Percentiles rank a stretch among this genome's conserved stretches.
Conservation (phyloP, 2,329 filamentous ascomycete genomes). For the Calycina marina region DNA sequence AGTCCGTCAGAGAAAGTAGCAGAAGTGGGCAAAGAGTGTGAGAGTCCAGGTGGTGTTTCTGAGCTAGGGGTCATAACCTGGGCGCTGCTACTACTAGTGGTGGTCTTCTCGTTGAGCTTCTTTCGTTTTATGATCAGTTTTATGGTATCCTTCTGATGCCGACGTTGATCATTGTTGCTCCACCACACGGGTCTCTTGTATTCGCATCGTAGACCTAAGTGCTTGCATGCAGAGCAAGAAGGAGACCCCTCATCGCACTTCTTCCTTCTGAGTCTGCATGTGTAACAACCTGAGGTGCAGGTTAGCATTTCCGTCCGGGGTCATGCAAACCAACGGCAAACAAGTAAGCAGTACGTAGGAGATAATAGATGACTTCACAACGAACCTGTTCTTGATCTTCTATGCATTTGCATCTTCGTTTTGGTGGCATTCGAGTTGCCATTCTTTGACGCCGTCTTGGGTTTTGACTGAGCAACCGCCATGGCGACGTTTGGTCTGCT, state of each 20-base stretch:
- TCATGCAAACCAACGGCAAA: constrained; percentile 16
- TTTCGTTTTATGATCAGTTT: constrained; percentile 97
- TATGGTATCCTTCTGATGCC: constrained; percentile 83
- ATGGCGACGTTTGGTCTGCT: constrained; percentile 28
- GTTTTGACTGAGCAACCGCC: constrained; percentile 46
- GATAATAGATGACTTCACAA: constrained; percentile 20
- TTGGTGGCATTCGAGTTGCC: constrained; percentile 32
- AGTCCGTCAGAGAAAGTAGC: constrained; percentile 65
- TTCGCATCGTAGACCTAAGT: constrained; percentile 73
- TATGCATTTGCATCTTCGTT: constrained; percentile 74
- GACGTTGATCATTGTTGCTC: constrained; percentile 79
- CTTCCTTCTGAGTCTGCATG: constrained; percentile 50
- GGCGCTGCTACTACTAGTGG: constrained; percentile 30
- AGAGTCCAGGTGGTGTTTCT: constrained; percentile 61
- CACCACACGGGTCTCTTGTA: constrained; percentile 97
- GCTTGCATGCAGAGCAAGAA: constrained; percentile 48
- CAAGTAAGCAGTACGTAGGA: constrained; percentile 7
- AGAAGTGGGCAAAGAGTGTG: constrained; percentile 68
- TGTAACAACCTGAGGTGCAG: constrained; percentile 41
- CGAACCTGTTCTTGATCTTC: constrained; percentile 86
- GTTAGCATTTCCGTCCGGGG: constrained; percentile 40
- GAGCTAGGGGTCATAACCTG: constrained; percentile 32
- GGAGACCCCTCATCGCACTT: constrained; percentile 54
- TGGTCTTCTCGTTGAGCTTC: constrained; percentile 77
- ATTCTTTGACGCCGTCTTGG: constrained; percentile 41